Evolutionary conservation across 441 rosid genomes (phyloP), one percentile per base, ranked within the genome.

Genomic region (Populus hybrid): DNA sequence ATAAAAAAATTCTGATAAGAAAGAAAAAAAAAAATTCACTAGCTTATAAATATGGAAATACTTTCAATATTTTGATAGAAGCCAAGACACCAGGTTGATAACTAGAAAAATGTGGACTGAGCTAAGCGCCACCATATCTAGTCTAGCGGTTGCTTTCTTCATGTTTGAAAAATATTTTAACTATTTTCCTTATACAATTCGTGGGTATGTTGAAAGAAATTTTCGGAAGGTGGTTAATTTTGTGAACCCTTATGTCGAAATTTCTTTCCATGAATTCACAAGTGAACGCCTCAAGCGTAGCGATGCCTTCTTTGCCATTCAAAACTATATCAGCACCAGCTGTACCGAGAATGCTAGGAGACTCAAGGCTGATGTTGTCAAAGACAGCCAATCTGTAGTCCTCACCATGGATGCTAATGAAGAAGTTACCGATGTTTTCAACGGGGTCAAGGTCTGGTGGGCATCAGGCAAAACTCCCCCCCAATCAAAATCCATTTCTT

Each of bases 401-500:
- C 76, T 78, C 21, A 74, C 40, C 65, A 78, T 81, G 81, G 79
- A 81, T 3, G 81, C 72, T 9, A 1, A 70, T 35, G 81, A 82
- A 11, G 79, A 82, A 59, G 73, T 75, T 6, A 54, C 77, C 9
- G 84, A 74, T 40, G 65, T 34, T 0, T 78, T 50, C 36, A 21
- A 73, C 1, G 84, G 84, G 6, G 61, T 81, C 8, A 50, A 67
- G 6, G 36, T 81, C 34, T 75, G 79, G 74, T 75, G 84, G 84
- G n/a, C 76, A 7, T 78, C 74, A 5, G 7, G 10, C 16, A 75
- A 70, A 50, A 26, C 5, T 0, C 0, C 0, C 3, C 20, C 76
- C 0, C 50, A 18, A 9, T 20, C 6, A 0, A 7, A 6, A 21
- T 8, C 71, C 35, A 24, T 78, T 32, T 36, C 74, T 20, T 67